Conservation (phyloP, 108 stramenopile genomes). For the Stephanodiscus minutulus region DNA sequence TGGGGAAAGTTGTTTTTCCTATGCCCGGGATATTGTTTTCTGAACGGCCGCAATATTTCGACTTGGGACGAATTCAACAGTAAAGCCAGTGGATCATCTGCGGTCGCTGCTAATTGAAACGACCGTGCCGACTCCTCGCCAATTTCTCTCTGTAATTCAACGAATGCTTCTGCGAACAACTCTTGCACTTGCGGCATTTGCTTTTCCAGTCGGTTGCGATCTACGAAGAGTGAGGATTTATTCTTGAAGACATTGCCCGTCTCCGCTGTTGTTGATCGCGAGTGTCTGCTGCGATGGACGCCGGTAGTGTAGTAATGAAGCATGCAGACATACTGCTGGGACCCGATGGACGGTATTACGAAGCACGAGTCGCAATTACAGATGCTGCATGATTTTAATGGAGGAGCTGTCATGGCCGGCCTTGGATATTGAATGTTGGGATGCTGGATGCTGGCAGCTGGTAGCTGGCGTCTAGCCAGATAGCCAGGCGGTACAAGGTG, state of each 20-base stretch:
- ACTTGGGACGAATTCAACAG: conserved; percentile 39
- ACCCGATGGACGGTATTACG: conserved; percentile 27
- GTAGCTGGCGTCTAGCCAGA: no score
- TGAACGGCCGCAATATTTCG: conserved; percentile 24
- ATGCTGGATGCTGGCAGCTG: no score
- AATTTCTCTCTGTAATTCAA: conserved; percentile 66
- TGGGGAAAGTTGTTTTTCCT: conserved; percentile 2
- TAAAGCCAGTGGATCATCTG: conserved; percentile 57
- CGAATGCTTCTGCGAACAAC: conserved; percentile 73
- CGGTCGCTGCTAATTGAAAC: conserved; percentile 42
- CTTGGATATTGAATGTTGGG: no score
- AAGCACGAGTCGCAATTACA: conserved; percentile 38
- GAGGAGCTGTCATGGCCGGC: background rate
- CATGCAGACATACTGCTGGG: conserved; percentile 49
- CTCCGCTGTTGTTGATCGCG: background rate
- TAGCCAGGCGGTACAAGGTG: no score
- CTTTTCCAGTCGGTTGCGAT: conserved; percentile 40
- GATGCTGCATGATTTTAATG: conserved; percentile 17
- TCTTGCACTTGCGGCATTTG: conserved; percentile 69
- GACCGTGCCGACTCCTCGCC: conserved; percentile 58
- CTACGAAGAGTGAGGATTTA: conserved; percentile 32
- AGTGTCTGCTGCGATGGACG: conserved; percentile 42
- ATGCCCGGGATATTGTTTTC: conserved; percentile 14
- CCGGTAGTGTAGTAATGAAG: conserved; percentile 78
- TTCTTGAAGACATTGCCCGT: conserved; percentile 22